Evolutionary conservation across 2,329 filamentous ascomycete genomes (phyloP).

Genomic region (Fusarium sp.): DNA sequence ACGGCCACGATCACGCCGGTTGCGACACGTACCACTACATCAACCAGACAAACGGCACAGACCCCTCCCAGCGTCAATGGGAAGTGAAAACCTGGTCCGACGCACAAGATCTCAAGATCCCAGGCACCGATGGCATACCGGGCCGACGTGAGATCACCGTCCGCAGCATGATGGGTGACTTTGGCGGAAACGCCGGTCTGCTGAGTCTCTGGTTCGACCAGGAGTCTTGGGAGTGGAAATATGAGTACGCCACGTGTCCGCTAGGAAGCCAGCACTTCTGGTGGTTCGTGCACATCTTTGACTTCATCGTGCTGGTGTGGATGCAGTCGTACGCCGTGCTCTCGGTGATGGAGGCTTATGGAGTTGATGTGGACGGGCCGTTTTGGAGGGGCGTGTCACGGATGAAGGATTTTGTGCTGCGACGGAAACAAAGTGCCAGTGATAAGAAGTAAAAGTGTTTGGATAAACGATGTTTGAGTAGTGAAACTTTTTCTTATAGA

Average conservation of each 20-base stretch:
- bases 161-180: constrained; percentile 98
- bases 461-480: constrained; percentile 23
- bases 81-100: constrained; percentile 59
- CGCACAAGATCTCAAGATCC: constrained; percentile 53
- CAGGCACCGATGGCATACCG: constrained; percentile 57
- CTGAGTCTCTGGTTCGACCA: constrained; percentile 90
- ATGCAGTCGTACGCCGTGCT: constrained; percentile 42
- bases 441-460: constrained; percentile 30
- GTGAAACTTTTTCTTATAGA: constrained; percentile 22
- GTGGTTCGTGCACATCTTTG: constrained; percentile 87
- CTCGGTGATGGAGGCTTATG: constrained; percentile 39
- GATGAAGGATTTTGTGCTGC: constrained; percentile 14
- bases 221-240: constrained; percentile 77
- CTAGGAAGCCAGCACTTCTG: constrained; percentile 90
- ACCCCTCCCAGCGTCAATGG: constrained; percentile 57
- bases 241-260: constrained; percentile 80
- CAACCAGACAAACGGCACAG: constrained; percentile 64
- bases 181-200: constrained; percentile 89
- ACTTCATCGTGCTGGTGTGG: constrained; percentile 59
- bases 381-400: constrained; percentile 34
- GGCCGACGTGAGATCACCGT: constrained; percentile 90
- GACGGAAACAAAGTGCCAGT: constrained; percentile 29
- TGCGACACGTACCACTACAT: constrained; percentile 90
- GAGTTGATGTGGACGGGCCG: constrained; percentile 49
- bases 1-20: constrained; percentile 94